Percentiles rank a stretch among this genome's conserved stretches.
phyloP scores from a whole-genome alignment of 106 monocot species.

The Chionographis japonica region DNA sequence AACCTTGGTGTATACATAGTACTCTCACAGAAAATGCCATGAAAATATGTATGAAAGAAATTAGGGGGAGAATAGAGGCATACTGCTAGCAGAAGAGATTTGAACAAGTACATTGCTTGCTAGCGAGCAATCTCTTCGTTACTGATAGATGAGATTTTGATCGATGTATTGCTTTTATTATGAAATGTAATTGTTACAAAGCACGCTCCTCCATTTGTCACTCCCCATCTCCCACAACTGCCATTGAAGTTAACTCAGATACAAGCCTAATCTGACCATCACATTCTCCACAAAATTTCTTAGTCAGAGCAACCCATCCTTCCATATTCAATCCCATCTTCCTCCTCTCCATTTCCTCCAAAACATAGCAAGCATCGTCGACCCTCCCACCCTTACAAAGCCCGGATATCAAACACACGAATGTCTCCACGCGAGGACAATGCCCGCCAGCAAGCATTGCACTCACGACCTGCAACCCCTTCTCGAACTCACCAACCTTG shows the following conservation, averaged over 20 bases:
- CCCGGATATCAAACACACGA: conserved; percentile 47
- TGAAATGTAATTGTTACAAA: too few relatives aligned
- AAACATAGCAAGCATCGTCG: conserved; percentile 56
- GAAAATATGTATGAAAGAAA: too few relatives aligned
- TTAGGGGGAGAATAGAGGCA: too few relatives aligned
- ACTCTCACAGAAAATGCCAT: too few relatives aligned
- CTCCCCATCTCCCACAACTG: too few relatives aligned
- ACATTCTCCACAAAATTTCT: conserved; percentile 11
- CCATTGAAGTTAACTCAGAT: neutral
- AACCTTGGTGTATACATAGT: too few relatives aligned
- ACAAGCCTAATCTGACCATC: conserved; percentile 10
- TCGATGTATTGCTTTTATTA: too few relatives aligned
- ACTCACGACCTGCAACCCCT: conserved; percentile 56
- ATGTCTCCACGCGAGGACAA: conserved; percentile 51
- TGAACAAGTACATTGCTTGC: too few relatives aligned
- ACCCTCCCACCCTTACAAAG: conserved; percentile 43
- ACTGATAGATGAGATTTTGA: too few relatives aligned
- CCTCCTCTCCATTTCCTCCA: conserved; percentile 81
- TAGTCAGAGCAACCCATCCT: conserved; percentile 47
- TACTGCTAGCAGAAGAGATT: too few relatives aligned
- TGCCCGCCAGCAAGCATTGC: conserved; percentile 66
- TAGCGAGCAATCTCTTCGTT: too few relatives aligned
- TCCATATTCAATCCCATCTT: conserved; percentile 23
- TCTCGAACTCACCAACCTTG: conserved; percentile 47
- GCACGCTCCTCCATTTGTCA: too few relatives aligned